Conservation (phyloP, 768 basidiomycete species). For the Russula abietina region DNA sequence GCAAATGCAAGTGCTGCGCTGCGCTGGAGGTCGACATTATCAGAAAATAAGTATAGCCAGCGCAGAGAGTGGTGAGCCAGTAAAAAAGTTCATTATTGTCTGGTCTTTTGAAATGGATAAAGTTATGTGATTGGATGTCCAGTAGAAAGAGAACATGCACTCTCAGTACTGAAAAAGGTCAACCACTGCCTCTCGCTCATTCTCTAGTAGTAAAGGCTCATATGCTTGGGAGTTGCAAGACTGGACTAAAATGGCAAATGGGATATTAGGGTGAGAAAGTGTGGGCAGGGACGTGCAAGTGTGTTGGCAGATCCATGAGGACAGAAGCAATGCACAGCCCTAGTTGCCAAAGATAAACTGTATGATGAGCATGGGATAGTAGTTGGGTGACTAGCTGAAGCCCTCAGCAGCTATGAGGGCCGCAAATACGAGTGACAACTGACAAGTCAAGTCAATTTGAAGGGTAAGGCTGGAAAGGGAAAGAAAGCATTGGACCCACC, state of each 20-base stretch:
- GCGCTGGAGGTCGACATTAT: constrained; percentile 98
- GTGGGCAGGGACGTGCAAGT: too few relatives aligned
- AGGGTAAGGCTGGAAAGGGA: too few relatives aligned
- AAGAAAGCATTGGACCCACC: too few relatives aligned
- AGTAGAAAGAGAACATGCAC: constrained; percentile 43
- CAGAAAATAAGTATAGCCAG: constrained; percentile 94
- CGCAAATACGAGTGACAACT: too few relatives aligned
- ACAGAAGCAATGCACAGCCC: too few relatives aligned
- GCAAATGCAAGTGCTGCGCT: constrained; percentile 98
- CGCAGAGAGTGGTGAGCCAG: constrained; percentile 84
- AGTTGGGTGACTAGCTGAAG: too few relatives aligned
- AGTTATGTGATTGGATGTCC: neutral
- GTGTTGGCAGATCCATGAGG: too few relatives aligned
- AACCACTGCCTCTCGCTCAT: constrained; percentile 96
- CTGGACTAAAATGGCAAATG: constrained; percentile 44
- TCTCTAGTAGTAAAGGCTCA: constrained; percentile 81
- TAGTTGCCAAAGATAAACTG: too few relatives aligned
- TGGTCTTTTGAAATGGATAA: constrained; percentile 57
- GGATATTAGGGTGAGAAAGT: constrained; percentile 16
- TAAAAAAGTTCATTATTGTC: constrained; percentile 97
- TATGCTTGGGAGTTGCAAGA: constrained; percentile 82
- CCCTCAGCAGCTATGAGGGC: too few relatives aligned
- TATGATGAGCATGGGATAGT: too few relatives aligned
- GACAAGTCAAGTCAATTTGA: too few relatives aligned
- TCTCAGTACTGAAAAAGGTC: constrained; percentile 96